Conservation (phyloP, 768 basidiomycete species). For the Strobilomyces echinocephalus region DNA sequence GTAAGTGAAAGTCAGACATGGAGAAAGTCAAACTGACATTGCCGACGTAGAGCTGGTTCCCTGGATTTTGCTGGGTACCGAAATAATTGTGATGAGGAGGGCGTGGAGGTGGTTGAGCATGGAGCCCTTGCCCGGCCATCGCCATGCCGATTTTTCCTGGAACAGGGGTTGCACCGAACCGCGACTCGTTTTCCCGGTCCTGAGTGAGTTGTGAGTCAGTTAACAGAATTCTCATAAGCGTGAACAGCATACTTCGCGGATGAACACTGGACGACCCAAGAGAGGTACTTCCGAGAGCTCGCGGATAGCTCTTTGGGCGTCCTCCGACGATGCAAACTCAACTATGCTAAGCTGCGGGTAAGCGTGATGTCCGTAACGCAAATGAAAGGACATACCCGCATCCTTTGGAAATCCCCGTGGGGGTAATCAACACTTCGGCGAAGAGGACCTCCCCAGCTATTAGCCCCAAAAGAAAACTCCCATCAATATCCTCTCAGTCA, state of each 20-base stretch:
- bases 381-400: slow-evolving; percentile 75
- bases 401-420: slow-evolving; percentile 95
- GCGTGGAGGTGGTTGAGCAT: slow-evolving; percentile 77
- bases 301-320: slow-evolving; percentile 82
- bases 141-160: slow-evolving; percentile 96
- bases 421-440: slow-evolving; percentile 97
- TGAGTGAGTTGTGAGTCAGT: slow-evolving; percentile 27
- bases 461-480: slow-evolving; percentile 85
- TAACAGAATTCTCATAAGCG: background rate
- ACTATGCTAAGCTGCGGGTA: slow-evolving; percentile 66
- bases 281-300: slow-evolving; percentile 87
- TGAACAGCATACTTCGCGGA: slow-evolving; percentile 70
- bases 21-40: slow-evolving; percentile 52
- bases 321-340: slow-evolving; percentile 87
- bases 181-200: slow-evolving; percentile 96
- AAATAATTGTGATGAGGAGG: slow-evolving; percentile 78
- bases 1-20: slow-evolving; percentile 1
- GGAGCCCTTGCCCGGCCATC: slow-evolving; percentile 85
- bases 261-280: slow-evolving; percentile 93
- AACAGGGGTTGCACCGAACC: slow-evolving; percentile 93
- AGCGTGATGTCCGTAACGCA: slow-evolving; percentile 1
- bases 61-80: slow-evolving; percentile 53
- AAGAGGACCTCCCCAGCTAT: slow-evolving; percentile 99
- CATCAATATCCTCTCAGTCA: slow-evolving; percentile 85
- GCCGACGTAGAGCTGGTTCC: slow-evolving; percentile 89